Percentiles rank a stretch among this genome's conserved stretches.
Conservation (phyloP, 306 rosid genomes). For the Sicyos edulis region DNA sequence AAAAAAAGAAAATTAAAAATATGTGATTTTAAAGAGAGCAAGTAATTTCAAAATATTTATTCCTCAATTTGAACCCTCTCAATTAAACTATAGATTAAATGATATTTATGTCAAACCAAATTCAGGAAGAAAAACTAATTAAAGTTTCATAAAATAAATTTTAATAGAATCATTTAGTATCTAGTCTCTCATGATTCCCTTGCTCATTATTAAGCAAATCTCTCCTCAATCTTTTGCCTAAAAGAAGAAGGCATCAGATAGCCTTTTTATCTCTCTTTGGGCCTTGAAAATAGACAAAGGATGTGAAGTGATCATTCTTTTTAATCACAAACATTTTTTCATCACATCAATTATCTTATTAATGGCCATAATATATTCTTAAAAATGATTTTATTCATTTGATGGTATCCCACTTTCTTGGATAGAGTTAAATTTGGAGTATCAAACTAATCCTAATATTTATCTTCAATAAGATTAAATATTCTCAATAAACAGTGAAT, state of each 20-base stretch:
- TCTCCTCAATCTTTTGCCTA: background rate
- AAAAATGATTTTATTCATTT: background rate
- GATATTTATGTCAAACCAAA: no score
- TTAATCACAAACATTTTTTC: slow-evolving; percentile 1
- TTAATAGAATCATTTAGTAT: no score
- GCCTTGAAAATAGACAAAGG: background rate
- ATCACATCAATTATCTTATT: background rate
- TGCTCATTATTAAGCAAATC: background rate
- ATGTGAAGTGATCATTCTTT: background rate
- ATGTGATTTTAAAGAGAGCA: no score
- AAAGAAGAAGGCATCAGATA: background rate
- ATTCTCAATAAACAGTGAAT: background rate
- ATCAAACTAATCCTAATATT: no score
- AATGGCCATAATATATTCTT: background rate
- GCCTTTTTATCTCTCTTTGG: background rate
- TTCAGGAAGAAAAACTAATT: no score
- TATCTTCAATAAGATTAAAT: background rate
- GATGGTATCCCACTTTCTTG: background rate
- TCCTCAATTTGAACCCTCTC: no score
- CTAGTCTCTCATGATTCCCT: background rate
- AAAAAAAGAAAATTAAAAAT: no score
- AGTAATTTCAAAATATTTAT: no score
- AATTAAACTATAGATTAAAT: no score
- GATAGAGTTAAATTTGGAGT: no score
- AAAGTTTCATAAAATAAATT: no score